Conservation (phyloP, 345 rosid genomes). For the Eucalyptus pauciflora region DNA sequence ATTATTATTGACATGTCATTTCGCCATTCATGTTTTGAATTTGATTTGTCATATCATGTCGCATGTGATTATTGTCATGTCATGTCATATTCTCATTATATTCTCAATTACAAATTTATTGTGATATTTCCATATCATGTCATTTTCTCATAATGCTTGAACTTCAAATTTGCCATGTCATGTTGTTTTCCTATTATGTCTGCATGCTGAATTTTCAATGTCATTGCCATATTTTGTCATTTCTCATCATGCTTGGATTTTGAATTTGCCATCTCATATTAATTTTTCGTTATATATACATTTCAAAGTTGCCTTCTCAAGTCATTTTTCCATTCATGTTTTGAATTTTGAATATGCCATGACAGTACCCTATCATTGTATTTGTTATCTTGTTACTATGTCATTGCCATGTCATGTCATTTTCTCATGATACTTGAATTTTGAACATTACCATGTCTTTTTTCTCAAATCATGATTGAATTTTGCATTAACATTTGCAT, state of each 20-base stretch:
- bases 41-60: not conserved
- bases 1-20: not conserved
- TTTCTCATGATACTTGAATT: not conserved
- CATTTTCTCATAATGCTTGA: not conserved
- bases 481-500: not conserved
- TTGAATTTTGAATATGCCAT: not conserved
- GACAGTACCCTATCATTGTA: too few species aligned
- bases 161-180: not conserved
- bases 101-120: not conserved
- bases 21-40: not conserved
- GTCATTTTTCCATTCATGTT: not conserved
- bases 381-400: not conserved
- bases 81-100: not conserved
- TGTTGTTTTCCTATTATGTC: not conserved
- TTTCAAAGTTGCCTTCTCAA: not conserved
- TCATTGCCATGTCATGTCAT: not conserved
- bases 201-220: not conserved
- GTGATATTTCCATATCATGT: not conserved
- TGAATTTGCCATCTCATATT: not conserved
- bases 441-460: conserved; percentile 15
- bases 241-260: not conserved
- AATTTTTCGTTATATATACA: not conserved
- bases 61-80: not conserved
- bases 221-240: not conserved
- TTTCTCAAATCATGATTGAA: not conserved